Percentiles rank a stretch among this genome's conserved stretches.
These are phyloP conservation scores for Botrytis galanthina DNA, from an alignment of 2,329 filamentous ascomycete species.

Conservation along the genomic window DNA sequence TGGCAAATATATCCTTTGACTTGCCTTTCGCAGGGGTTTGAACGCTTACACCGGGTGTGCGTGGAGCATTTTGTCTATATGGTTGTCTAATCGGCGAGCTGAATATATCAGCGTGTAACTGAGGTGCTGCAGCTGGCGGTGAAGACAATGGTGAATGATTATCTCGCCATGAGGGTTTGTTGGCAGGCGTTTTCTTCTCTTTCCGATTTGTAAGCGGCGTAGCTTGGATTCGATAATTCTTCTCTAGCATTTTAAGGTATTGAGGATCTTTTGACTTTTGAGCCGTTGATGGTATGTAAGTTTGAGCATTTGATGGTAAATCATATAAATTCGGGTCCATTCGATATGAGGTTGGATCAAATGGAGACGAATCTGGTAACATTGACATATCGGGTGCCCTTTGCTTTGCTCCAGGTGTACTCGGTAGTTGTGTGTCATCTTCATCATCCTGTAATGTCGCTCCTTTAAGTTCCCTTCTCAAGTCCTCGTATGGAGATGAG, in stretches of 20 bases:
- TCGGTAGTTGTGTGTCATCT: conserved; percentile 41
- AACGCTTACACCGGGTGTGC: conserved; percentile 82
- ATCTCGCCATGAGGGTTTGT: conserved; percentile 38
- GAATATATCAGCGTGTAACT: conserved; percentile 82
- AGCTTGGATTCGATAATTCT: conserved; percentile 89
- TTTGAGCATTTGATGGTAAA: conserved; percentile 38
- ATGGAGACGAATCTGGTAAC: conserved; percentile 58
- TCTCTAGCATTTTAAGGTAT: conserved; percentile 89
- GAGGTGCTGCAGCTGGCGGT: conserved; percentile 76
- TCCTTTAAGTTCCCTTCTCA: conserved; percentile 63
- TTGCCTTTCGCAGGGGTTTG: conserved; percentile 65
- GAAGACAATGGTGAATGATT: conserved; percentile 54
- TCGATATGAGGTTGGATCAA: conserved; percentile 49
- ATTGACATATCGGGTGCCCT: conserved; percentile 61
- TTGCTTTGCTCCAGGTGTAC: conserved; percentile 41
- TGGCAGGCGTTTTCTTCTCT: conserved; percentile 29
- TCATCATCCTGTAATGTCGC: conserved; percentile 41
- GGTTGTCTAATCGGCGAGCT: conserved; percentile 62
- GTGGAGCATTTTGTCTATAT: conserved; percentile 44
- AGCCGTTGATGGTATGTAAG: conserved; percentile 11
- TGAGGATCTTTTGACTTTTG: conserved; percentile 65
- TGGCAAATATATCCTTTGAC: conserved; percentile 50
- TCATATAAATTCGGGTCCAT: conserved; percentile 41
- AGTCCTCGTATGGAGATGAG: conserved; percentile 72
- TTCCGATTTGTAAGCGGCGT: conserved; percentile 65